Evolutionary conservation across 1,284 basidiomycete genomes (phyloP), one percentile per base, ranked within the genome.

Genomic region (Sanghuangporus baumii): DNA sequence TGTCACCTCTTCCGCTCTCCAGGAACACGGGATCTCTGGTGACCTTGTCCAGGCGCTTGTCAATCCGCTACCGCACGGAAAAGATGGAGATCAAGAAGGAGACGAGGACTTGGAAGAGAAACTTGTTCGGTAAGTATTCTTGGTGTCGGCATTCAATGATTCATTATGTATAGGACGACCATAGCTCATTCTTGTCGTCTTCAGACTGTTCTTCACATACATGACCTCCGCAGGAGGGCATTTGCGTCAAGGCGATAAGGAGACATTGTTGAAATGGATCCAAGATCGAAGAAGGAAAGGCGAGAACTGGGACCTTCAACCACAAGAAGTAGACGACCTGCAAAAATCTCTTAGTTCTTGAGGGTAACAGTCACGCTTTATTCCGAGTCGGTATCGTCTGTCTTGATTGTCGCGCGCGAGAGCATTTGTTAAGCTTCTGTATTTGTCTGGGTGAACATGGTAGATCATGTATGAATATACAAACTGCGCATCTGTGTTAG

Each of bases 51-150:
- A 72, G 41, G 75, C 76, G 3, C 71, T 90, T 8, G 77, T 78
- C 6, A 70, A 76, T 34, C 81, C 89, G 59, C 67, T 85, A 41
- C 88, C 88, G 2, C 79, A 83, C 58, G 90, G 89, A 0, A 77
- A 78, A 2, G 86, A 92, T 66, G 93, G 89, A 6, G 89, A 91
- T 68, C 73, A 75, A 37, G 84, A 84, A 23, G 77, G 78, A 6
- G 95, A 97, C 73, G 70, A 76, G 3, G 92, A 96, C 69, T 91
- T 89, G 64, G 86, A 89, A 70, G 94, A 96, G 74, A 94, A 94
- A 72, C 78, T 88, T 0, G 70, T 91, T 16, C 80, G 85, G 78
- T 87, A 75, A 57, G 74, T 82, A 12, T 71, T 2, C 48, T 54
- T 38, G 57, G 54, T 48, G 31, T n/a, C 12, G 31, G n/a, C n/a